Conservation (phyloP, 2,329 filamentous ascomycete genomes). For the Ascochyta koolunga region DNA sequence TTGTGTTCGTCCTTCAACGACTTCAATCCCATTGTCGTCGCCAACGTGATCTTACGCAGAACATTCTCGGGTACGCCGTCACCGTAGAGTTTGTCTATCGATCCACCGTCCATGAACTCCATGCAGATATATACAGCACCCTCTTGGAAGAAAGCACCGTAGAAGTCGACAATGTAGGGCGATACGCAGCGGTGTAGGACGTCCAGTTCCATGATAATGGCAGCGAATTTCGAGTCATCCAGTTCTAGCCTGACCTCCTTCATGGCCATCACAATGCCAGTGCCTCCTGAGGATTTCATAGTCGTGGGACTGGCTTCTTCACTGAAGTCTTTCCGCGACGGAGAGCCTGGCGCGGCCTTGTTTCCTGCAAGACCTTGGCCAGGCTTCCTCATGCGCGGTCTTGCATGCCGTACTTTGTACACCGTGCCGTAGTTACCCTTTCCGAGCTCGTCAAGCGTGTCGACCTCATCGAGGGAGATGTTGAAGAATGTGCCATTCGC, state of each 20-base stretch:
- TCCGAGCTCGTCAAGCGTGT: slow-evolving; percentile 88
- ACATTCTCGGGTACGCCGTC: slow-evolving; percentile 90
- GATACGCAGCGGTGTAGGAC: slow-evolving; percentile 94
- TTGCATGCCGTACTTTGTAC: slow-evolving; percentile 90
- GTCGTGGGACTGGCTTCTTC: slow-evolving; percentile 47
- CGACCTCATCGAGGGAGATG: slow-evolving; percentile 94
- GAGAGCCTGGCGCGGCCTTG: slow-evolving; percentile 51
- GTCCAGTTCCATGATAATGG: slow-evolving; percentile 96
- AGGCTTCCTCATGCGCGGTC: slow-evolving; percentile 66
- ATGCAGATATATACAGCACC: slow-evolving; percentile 99
- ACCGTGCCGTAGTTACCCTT: slow-evolving; percentile 99
- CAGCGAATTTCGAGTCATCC: slow-evolving; percentile 94
- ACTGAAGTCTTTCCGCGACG: slow-evolving; percentile 36
- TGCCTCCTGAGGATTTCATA: slow-evolving; percentile 55
- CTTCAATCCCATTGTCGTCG: slow-evolving; percentile 90
- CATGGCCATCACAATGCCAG: slow-evolving; percentile 95
- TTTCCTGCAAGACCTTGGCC: slow-evolving; percentile 67
- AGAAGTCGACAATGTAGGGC: slow-evolving; percentile 98
- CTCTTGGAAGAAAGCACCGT: slow-evolving; percentile 98
- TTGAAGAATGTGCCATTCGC: slow-evolving; percentile 86
- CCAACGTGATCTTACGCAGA: slow-evolving; percentile 85
- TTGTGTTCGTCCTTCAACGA: slow-evolving; percentile 96
- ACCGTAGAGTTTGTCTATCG: slow-evolving; percentile 92
- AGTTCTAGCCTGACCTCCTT: slow-evolving; percentile 96
- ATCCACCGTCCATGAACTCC: slow-evolving; percentile 98